phyloP scores from a whole-genome alignment of 306 rosid genomes.

The Gleditsia sinensis region DNA sequence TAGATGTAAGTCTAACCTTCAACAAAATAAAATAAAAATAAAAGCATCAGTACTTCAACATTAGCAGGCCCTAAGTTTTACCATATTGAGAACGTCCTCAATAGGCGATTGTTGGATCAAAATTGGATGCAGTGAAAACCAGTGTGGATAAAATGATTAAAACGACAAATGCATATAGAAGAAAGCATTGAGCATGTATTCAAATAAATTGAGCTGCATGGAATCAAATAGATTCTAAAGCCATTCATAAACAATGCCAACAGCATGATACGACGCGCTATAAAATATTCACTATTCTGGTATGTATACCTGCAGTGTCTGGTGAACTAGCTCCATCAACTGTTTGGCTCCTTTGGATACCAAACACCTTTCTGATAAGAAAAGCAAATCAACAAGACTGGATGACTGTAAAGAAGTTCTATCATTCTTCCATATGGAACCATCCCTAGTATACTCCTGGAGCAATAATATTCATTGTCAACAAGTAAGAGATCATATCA shows the following conservation, averaged over 20 bases:
- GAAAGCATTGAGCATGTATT: conserved; percentile 12
- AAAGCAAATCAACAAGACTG: conserved; percentile 70
- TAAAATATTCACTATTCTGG: conserved; percentile 8
- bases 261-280: neutral
- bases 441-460: conserved; percentile 66
- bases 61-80: neutral
- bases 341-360: conserved; percentile 85
- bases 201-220: conserved; percentile 25
- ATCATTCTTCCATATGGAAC: conserved; percentile 47
- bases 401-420: conserved; percentile 46
- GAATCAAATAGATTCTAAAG: neutral
- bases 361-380: conserved; percentile 78
- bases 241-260: neutral
- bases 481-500: conserved; percentile 26
- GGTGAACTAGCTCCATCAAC: conserved; percentile 83
- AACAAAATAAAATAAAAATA: too few relatives aligned
- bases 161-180: neutral
- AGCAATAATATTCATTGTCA: conserved; percentile 30
- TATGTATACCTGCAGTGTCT: conserved; percentile 70
- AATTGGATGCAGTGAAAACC: conserved; percentile 9
- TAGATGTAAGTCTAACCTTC: neutral
- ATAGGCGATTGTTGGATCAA: conserved; percentile 6
- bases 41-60: neutral
- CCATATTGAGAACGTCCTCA: neutral
- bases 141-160: conserved; percentile 13